Evolutionary conservation across 2,329 filamentous ascomycete species (phyloP).

Genomic region (Hypoxylon sp.): DNA sequence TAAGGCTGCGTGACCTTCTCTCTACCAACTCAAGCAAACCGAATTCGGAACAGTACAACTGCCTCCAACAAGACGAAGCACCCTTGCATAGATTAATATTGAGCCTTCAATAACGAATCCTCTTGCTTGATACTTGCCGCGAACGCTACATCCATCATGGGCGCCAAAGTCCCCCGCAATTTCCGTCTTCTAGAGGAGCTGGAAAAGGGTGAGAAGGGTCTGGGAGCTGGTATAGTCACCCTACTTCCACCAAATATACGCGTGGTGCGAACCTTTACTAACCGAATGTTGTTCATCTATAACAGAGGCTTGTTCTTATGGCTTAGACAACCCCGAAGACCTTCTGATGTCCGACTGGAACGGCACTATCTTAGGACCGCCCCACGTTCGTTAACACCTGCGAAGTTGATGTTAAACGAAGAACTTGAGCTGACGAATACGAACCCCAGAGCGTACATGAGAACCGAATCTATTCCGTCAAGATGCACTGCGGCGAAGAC

Average conservation of each 20-base stretch:
- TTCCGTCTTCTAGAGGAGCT: slow-evolving; percentile 97
- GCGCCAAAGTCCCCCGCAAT: slow-evolving; percentile 89
- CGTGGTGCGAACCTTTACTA: not conserved
- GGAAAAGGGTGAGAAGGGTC: slow-evolving; percentile 98
- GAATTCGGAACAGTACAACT: not conserved
- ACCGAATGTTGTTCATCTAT: slow-evolving; percentile 1
- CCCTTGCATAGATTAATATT: too few species aligned
- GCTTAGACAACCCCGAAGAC: slow-evolving; percentile 92
- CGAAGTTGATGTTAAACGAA: not conserved
- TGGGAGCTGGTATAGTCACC: slow-evolving; percentile 78
- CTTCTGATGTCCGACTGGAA: slow-evolving; percentile 99
- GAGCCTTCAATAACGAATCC: not conserved
- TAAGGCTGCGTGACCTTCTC: slow-evolving; percentile 23
- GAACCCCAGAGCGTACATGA: slow-evolving; percentile 86
- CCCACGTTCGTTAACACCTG: slow-evolving; percentile 76
- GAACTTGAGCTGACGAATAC: slow-evolving; percentile 17
- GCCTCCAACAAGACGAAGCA: not conserved
- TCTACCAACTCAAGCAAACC: not conserved
- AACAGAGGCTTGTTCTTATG: slow-evolving; percentile 94
- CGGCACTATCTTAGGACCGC: slow-evolving; percentile 95
- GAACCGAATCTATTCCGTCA: slow-evolving; percentile 98
- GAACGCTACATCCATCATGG: slow-evolving; percentile 39
- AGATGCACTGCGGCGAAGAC: slow-evolving; percentile 90
- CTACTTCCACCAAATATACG: slow-evolving; percentile 8
- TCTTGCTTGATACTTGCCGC: not conserved